phyloP scores from a whole-genome alignment of 768 basidiomycete genomes.

The Suillus spraguei region DNA sequence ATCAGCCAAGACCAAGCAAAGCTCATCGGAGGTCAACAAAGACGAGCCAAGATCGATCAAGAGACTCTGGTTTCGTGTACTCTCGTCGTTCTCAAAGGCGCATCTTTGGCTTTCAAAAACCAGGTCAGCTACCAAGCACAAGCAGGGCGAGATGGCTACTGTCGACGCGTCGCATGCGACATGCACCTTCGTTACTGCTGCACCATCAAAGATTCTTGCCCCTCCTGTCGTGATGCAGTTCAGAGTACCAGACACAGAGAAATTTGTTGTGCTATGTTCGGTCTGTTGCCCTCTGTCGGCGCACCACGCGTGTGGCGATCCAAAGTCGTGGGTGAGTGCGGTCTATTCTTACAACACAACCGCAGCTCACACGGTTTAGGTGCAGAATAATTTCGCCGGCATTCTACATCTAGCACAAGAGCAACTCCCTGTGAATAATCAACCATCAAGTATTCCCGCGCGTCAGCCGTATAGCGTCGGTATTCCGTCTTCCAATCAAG shows the following conservation, averaged over 20 bases:
- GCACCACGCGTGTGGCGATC: not conserved
- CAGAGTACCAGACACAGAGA: slow-evolving; percentile 20
- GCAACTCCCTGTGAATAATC: slow-evolving; percentile 1
- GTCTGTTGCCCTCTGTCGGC: not conserved
- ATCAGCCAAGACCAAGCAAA: slow-evolving; percentile 6
- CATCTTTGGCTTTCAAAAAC: slow-evolving; percentile 11
- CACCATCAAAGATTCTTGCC: slow-evolving; percentile 24
- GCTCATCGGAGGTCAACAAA: not conserved
- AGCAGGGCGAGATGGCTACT: slow-evolving; percentile 15
- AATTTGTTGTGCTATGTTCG: slow-evolving; percentile 6
- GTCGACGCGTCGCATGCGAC: slow-evolving; percentile 28
- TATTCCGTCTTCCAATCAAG: not conserved
- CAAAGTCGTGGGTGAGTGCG: not conserved
- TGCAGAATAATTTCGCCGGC: not conserved
- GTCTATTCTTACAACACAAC: not conserved
- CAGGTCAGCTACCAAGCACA: not conserved
- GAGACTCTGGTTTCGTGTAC: not conserved
- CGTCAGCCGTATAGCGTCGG: not conserved
- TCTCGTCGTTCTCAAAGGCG: not conserved
- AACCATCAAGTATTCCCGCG: not conserved
- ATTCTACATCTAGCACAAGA: not conserved
- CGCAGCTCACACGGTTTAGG: not conserved
- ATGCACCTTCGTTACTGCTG: slow-evolving; percentile 27
- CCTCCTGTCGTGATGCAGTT: slow-evolving; percentile 27
- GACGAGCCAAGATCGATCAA: slow-evolving; percentile 1